Evolutionary conservation across 345 rosid genomes (phyloP), one percentile per base, ranked within the genome.

Genomic region (Eucalyptus cladocalyx): DNA sequence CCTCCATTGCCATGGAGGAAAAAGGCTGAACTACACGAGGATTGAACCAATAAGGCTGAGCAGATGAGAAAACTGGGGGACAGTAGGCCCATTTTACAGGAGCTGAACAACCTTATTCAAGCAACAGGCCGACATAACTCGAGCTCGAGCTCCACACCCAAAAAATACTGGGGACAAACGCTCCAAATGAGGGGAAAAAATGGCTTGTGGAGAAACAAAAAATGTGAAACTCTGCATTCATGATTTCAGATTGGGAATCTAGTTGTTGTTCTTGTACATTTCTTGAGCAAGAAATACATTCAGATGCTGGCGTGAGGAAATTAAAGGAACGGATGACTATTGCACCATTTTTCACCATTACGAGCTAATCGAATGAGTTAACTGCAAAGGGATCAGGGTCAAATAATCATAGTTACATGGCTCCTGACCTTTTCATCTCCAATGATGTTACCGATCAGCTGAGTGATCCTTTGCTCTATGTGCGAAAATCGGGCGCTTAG

Each of bases 311-410:
- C 89, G 37, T 86, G 89, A 86, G 89, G 90, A 91, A n/a, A 91
- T 89, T 88, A 89, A 92, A 88, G 90, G 89, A 87, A 89, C 87
- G 17, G 45, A 89, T 89, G 90, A 92, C 88, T 91, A 90, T 90
- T 91, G 95, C 91, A 91, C 90, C 91, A 90, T 89, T 89, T 91
- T 91, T 91, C 88, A 88, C 69, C 87, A 88, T 89, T 88, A 88
- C 92, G 88, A 90, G 86, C 45, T n/a, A 67, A 85, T 83, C 45
- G 54, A 91, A 62, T 81, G 80, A 67, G 81, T 87, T 87, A 69
- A 80, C 88, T 34, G 89, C 37, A 40, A 88, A 90, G 90, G 91
- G 87, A 90, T 89, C 86, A 90, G 81, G 60, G 86, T n/a, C 24
- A 6, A 19, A 87, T 47, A 89, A 90, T 89, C 86, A 53, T 81